Conservation (phyloP, 441 rosid genomes). For the Bruguiera hainesii region DNA sequence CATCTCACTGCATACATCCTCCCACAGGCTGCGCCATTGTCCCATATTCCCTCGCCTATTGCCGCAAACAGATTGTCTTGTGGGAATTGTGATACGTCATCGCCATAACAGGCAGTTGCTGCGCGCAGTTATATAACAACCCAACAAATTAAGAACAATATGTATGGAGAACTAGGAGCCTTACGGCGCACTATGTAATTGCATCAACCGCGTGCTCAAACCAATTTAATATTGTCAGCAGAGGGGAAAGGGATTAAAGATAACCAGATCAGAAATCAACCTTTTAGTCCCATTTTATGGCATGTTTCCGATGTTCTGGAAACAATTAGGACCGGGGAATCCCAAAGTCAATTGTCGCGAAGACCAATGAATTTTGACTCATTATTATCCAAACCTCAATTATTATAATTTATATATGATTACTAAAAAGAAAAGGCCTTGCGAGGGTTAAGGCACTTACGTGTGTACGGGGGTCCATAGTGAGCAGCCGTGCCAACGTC, state of each 20-base stretch:
- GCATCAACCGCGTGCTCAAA: no score
- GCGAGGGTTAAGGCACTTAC: slow-evolving; percentile 21
- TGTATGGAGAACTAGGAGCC: not conserved
- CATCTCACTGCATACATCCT: slow-evolving; percentile 49
- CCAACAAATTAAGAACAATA: not conserved
- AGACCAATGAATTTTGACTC: no score
- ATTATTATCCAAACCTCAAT: no score
- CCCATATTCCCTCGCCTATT: slow-evolving; percentile 61
- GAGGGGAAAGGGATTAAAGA: no score
- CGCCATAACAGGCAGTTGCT: slow-evolving; percentile 56
- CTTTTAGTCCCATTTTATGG: not conserved
- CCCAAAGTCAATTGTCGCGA: no score
- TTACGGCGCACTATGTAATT: no score
- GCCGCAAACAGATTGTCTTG: slow-evolving; percentile 47
- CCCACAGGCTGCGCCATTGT: slow-evolving; percentile 62
- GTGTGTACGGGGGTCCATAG: slow-evolving; percentile 42
- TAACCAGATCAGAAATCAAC: not conserved
- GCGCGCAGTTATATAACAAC: not conserved
- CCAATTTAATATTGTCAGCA: no score
- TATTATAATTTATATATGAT: no score
- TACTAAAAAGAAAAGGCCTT: not conserved
- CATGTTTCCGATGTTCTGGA: not conserved
- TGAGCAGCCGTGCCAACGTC: slow-evolving; percentile 42
- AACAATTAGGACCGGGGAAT: no score
- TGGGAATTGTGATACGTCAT: slow-evolving; percentile 38